Percentiles rank a stretch among this genome's conserved stretches.
Conservation (phyloP, 163 green algal genomes). For the Trebouxia gelatinosa region DNA sequence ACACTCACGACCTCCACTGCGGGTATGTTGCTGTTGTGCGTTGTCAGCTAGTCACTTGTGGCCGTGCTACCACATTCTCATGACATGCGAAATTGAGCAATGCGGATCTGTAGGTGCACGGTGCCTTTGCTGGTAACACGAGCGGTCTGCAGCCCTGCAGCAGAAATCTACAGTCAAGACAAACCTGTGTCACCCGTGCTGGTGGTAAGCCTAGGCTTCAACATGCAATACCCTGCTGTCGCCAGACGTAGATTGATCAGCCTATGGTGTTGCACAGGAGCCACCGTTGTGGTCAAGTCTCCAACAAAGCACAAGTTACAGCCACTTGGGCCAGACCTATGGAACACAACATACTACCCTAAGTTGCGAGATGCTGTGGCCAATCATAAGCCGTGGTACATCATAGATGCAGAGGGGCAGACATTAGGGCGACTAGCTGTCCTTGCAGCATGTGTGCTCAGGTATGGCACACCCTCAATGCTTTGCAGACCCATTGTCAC, state of each 20-base stretch:
- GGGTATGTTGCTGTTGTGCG: not conserved
- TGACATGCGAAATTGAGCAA: not conserved
- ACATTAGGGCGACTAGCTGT: conserved; percentile 88
- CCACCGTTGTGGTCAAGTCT: not conserved
- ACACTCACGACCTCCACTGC: too few relatives aligned
- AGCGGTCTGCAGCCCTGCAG: not conserved
- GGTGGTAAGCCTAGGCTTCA: not conserved
- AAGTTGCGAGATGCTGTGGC: conserved; percentile 78
- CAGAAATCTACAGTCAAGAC: not conserved
- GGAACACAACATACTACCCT: conserved; percentile 97
- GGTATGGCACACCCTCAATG: not conserved
- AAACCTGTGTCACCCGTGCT: not conserved
- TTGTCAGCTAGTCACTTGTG: too few relatives aligned
- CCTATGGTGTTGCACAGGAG: not conserved
- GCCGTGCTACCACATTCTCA: not conserved
- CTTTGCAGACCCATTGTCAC: too few relatives aligned
- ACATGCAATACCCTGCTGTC: not conserved
- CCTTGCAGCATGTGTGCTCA: conserved; percentile 67
- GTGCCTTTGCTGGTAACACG: not conserved
- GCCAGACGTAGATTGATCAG: not conserved
- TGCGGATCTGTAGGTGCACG: not conserved
- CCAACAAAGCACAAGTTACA: not conserved
- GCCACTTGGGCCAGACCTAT: conserved; percentile 56
- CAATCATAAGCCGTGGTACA: conserved; percentile 89
- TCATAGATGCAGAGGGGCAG: conserved; percentile 95